Base-by-base conservation (phyloP, 1,284 basidiomycete species). In the Puccinia coronata region DNA sequence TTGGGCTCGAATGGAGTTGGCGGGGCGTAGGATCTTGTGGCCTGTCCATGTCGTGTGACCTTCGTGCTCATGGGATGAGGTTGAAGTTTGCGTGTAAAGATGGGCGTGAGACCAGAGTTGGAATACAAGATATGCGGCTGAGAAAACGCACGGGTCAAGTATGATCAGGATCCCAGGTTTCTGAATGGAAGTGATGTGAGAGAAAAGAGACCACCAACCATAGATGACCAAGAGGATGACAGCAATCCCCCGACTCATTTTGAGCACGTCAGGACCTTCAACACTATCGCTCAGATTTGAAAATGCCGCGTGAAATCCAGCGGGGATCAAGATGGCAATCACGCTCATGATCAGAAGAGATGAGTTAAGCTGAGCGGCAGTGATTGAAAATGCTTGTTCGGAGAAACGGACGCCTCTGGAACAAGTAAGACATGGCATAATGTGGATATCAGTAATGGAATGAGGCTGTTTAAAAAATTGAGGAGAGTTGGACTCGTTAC, bases 31-130 rank as follows among this genome's bases (percentile, higher is more conserved):
- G 25, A 83, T 84, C 31, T 57, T 75, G 65, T n/a, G n/a, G n/a
- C n/a, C n/a, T n/a, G n/a, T n/a, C n/a, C n/a, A n/a, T n/a, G 82
- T 82, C 12, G 82, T 53, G 25, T 75, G 81, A 67, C 81, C 53
- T 1, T 82, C 18, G n/a, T 43, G 82, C 83, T 89, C 86, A 1
- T 86, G 85, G 1, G 85, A 84, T 34, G 59, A 67, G 49, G 25
- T 57, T 2, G 87, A 84, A 59, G 86, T 86, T 61, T 92, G 91
- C 14, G 89, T n/a, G n/a, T n/a, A 96, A 6, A 95, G 87, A 47
- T 89, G 86, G 65, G 92, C 89, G 87, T 96, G 94, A 0, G 93
- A 92, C 86, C 91, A 93, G 14, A 96, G 90, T 85, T 95, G 93
- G 89, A 96, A 96, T 67, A 92, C 85, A 20, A 96, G 89, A 85